phyloP scores from a whole-genome alignment of 805 yeast genomes.

The Wickerhamiella domercqiae region DNA sequence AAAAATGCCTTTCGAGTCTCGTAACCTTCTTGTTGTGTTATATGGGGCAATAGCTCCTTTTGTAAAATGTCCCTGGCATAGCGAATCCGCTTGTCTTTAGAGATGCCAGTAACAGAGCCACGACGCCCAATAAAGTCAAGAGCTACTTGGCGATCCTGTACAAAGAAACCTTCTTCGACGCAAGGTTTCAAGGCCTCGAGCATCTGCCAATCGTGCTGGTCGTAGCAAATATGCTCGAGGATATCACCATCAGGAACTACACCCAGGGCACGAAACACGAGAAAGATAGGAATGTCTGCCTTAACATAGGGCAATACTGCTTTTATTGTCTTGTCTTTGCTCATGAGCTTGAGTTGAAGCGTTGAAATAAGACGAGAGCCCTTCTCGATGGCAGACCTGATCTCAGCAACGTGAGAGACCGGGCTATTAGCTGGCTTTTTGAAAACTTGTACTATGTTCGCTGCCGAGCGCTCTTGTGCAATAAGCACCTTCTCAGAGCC shows the following conservation, averaged over 20 bases:
- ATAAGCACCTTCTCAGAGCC: slow-evolving; percentile 97
- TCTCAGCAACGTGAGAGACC: slow-evolving; percentile 88
- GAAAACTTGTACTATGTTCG: slow-evolving; percentile 96
- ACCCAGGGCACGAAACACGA: slow-evolving; percentile 94
- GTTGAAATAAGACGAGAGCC: slow-evolving; percentile 91
- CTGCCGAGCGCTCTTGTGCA: slow-evolving; percentile 98
- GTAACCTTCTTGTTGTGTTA: slow-evolving; percentile 92
- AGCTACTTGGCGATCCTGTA: slow-evolving; percentile 96
- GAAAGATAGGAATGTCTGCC: slow-evolving; percentile 92
- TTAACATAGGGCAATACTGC: slow-evolving; percentile 94
- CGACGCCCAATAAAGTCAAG: slow-evolving; percentile 96
- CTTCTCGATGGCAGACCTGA: slow-evolving; percentile 90
- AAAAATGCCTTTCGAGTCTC: slow-evolving; percentile 94
- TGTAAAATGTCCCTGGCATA: slow-evolving; percentile 94
- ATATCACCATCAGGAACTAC: slow-evolving; percentile 99
- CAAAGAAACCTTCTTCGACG: slow-evolving; percentile 96
- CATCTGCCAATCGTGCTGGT: slow-evolving; percentile 98
- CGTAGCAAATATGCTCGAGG: slow-evolving; percentile 94
- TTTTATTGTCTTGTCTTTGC: slow-evolving; percentile 70
- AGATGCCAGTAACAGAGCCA: slow-evolving; percentile 91
- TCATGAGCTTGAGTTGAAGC: slow-evolving; percentile 82
- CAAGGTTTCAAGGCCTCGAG: slow-evolving; percentile 97
- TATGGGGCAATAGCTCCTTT: slow-evolving; percentile 91
- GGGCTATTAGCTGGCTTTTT: slow-evolving; percentile 97
- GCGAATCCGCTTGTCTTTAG: slow-evolving; percentile 94